These are phyloP conservation scores for Chiua virens DNA, from an alignment of 768 basidiomycete genomes.

Conservation along the genomic window DNA sequence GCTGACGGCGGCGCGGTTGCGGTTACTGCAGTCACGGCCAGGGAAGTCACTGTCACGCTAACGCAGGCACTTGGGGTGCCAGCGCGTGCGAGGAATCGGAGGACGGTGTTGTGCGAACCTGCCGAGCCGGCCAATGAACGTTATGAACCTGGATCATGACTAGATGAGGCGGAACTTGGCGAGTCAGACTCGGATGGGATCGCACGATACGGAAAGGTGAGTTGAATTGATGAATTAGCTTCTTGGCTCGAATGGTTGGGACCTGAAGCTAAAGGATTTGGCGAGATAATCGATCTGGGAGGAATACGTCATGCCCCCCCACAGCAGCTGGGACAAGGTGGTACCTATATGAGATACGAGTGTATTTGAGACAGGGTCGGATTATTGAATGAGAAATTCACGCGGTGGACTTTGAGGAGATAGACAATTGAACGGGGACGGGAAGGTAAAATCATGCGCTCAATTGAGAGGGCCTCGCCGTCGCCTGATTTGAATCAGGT, in stretches of 20 bases:
- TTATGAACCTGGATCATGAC: slow-evolving; percentile 12
- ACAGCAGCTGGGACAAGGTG: slow-evolving; percentile 4
- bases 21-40: slow-evolving; percentile 6
- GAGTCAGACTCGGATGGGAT: neutral
- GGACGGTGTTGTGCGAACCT: slow-evolving; percentile 13
- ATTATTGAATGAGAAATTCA: slow-evolving; percentile 8
- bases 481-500: neutral
- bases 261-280: slow-evolving; percentile 10
- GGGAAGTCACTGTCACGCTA: slow-evolving; percentile 5
- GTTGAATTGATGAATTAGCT: slow-evolving; percentile 9
- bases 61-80: slow-evolving; percentile 17
- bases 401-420: slow-evolving; percentile 18
- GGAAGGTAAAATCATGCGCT: slow-evolving; percentile 8
- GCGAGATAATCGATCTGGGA: slow-evolving; percentile 5
- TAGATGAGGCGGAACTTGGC: slow-evolving; percentile 7
- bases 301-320: slow-evolving; percentile 24
- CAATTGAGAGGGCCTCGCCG: too few relatives aligned
- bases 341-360: neutral
- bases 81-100: slow-evolving; percentile 17
- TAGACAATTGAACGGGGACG: slow-evolving; percentile 10
- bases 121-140: neutral
- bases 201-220: slow-evolving; percentile 10
- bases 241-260: neutral
- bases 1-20: slow-evolving; percentile 17
- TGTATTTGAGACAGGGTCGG: slow-evolving; percentile 17